phyloP scores from a whole-genome alignment of 1,139 yeast genomes.

The Yarrowia galli region DNA sequence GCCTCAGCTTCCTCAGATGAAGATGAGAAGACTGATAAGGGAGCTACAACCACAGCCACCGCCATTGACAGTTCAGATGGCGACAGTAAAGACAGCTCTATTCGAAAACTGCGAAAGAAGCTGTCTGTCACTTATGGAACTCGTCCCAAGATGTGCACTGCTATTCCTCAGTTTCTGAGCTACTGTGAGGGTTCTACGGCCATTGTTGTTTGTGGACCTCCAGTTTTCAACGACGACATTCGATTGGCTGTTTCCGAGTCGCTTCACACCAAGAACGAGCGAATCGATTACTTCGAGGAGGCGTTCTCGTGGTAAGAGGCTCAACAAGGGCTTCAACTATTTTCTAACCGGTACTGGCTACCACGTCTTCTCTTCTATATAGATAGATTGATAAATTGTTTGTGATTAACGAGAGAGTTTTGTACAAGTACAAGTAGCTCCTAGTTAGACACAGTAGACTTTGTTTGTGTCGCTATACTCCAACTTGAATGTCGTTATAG shows the following conservation, averaged over 20 bases:
- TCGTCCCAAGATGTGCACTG: constrained; percentile 55
- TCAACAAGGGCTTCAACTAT: neutral
- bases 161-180: constrained; percentile 53
- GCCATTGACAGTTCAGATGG: constrained; percentile 8
- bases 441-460: no score
- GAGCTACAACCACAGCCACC: constrained; percentile 10
- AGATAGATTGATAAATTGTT: neutral
- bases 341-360: constrained; percentile 1
- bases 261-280: constrained; percentile 46
- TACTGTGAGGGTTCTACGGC: constrained; percentile 49
- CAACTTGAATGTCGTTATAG: no score
- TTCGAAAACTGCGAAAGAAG: neutral
- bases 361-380: neutral
- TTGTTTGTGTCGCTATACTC: no score
- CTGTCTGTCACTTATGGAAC: constrained; percentile 17
- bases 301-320: constrained; percentile 53
- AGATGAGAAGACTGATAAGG: constrained; percentile 1
- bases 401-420: no score
- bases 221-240: constrained; percentile 53
- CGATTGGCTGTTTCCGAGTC: constrained; percentile 50
- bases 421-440: no score
- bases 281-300: constrained; percentile 56
- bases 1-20: constrained; percentile 11
- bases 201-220: constrained; percentile 57
- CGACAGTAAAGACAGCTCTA: neutral